These are phyloP conservation scores for Musa beccarii DNA, from an alignment of 176 grass and related monocot genomes.

Conservation along the genomic window DNA sequence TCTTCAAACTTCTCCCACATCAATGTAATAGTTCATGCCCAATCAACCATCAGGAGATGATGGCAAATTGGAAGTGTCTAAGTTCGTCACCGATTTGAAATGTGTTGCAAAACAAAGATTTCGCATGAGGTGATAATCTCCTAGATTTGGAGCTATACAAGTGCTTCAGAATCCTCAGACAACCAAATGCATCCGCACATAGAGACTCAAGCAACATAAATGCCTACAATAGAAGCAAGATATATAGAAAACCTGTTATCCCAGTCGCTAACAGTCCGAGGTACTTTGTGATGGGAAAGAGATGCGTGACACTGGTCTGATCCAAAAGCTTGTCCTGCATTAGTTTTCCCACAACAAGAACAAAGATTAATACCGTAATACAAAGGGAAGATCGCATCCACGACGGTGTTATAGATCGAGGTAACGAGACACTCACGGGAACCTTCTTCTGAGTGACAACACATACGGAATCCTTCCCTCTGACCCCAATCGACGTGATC, in stretches of 20 bases:
- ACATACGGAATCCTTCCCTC: constrained; percentile 77
- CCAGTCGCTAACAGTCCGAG: constrained; percentile 85
- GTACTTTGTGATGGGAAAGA: constrained; percentile 80
- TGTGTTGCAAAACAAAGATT: too few species aligned
- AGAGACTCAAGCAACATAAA: too few species aligned
- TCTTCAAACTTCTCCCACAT: too few species aligned
- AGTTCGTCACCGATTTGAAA: too few species aligned
- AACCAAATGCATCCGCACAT: too few species aligned
- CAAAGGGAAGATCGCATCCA: not conserved
- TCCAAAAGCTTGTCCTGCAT: constrained; percentile 87
- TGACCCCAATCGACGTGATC: constrained; percentile 90
- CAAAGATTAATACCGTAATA: not conserved
- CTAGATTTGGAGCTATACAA: too few species aligned
- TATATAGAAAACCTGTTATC: constrained; percentile 51
- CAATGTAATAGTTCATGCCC: too few species aligned
- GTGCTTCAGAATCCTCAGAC: too few species aligned
- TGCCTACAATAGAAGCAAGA: not conserved
- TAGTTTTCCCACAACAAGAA: not conserved
- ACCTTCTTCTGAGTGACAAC: constrained; percentile 99
- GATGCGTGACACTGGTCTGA: constrained; percentile 75
- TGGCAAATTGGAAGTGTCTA: too few species aligned
- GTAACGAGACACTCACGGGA: constrained; percentile 49
- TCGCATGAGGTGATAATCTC: too few species aligned
- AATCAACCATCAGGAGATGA: too few species aligned
- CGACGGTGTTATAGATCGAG: not conserved